These are phyloP conservation scores for Exophiala oligosperma DNA, from an alignment of 2,329 filamentous ascomycete genomes.

Conservation along the genomic window DNA sequence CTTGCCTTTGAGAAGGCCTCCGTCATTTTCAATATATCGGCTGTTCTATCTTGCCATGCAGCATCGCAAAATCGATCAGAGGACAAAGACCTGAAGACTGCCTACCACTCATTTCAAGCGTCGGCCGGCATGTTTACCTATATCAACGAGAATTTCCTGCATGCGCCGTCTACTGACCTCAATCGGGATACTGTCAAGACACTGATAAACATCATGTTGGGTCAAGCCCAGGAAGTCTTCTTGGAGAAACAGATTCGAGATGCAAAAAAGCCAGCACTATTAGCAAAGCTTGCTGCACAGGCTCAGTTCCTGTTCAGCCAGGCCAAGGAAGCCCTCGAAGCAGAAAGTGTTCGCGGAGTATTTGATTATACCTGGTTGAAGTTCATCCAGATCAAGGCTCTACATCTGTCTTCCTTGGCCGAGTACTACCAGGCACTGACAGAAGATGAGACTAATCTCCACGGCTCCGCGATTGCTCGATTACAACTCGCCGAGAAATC, in stretches of 20 bases:
- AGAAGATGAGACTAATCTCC: constrained; percentile 83
- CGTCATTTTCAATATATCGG: constrained; percentile 99
- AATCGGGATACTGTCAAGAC: constrained; percentile 96
- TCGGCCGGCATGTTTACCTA: constrained; percentile 99
- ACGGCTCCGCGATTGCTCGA: constrained; percentile 80
- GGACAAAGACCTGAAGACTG: constrained; percentile 89
- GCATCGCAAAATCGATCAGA: constrained; percentile 89
- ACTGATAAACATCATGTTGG: constrained; percentile 87
- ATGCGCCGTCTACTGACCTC: constrained; percentile 93
- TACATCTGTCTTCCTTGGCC: constrained; percentile 78
- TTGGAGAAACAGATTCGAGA: constrained; percentile 93
- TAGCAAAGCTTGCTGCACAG: constrained; percentile 92
- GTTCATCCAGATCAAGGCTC: constrained; percentile 70
- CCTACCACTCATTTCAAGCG: constrained; percentile 97
- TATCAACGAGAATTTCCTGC: constrained; percentile 98
- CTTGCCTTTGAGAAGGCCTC: constrained; percentile 97
- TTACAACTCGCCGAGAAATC: constrained; percentile 77
- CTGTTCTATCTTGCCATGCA: constrained; percentile 93
- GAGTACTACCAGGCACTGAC: constrained; percentile 92
- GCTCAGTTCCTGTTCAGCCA: constrained; percentile 85
- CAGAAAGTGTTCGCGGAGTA: constrained; percentile 84
- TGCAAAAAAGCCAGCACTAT: constrained; percentile 84
- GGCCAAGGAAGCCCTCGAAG: constrained; percentile 84
- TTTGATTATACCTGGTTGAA: constrained; percentile 94
- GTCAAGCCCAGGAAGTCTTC: constrained; percentile 96